phyloP scores from a whole-genome alignment of 768 basidiomycete genomes.

The Termitomyces sp. region DNA sequence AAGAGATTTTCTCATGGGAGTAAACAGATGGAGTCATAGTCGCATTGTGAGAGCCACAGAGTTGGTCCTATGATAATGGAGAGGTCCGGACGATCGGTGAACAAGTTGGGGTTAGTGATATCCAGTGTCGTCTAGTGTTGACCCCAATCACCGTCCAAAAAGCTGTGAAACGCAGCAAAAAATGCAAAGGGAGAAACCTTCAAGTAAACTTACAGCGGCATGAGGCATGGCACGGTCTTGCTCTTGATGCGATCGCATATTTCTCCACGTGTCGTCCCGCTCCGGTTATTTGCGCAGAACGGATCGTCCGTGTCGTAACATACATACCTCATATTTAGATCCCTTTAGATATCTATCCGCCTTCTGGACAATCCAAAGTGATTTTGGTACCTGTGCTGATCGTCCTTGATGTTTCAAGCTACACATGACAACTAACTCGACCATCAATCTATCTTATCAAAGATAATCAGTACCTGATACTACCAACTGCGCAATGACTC shows the following conservation, averaged over 20 bases:
- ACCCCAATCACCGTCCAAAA: not conserved
- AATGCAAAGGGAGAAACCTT: not conserved
- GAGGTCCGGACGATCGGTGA: not conserved
- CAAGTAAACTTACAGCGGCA: conserved; percentile 7
- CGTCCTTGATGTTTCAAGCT: too few relatives aligned
- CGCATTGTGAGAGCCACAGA: not conserved
- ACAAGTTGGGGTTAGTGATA: not conserved
- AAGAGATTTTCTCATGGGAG: conserved; percentile 9
- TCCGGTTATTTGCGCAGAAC: not conserved
- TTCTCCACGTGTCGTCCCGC: conserved; percentile 3
- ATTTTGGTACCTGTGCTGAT: not conserved
- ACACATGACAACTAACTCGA: too few relatives aligned
- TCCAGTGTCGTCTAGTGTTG: not conserved
- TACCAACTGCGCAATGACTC: not conserved
- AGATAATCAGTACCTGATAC: not conserved
- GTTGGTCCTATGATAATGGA: too few relatives aligned
- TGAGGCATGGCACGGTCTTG: conserved; percentile 11
- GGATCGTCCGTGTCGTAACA: not conserved
- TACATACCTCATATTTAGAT: not conserved
- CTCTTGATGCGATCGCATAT: conserved; percentile 8
- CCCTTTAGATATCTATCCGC: too few relatives aligned
- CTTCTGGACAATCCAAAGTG: too few relatives aligned
- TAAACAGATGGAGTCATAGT: not conserved
- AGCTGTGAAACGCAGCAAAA: conserved; percentile 1
- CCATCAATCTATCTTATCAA: too few relatives aligned